A percentile compares a stretch with the other conserved stretches of the same genome.
These are phyloP conservation scores for Coemansia sp. DNA, from an alignment of 192 early-diverging fungal genomes.

Conservation along the genomic window DNA sequence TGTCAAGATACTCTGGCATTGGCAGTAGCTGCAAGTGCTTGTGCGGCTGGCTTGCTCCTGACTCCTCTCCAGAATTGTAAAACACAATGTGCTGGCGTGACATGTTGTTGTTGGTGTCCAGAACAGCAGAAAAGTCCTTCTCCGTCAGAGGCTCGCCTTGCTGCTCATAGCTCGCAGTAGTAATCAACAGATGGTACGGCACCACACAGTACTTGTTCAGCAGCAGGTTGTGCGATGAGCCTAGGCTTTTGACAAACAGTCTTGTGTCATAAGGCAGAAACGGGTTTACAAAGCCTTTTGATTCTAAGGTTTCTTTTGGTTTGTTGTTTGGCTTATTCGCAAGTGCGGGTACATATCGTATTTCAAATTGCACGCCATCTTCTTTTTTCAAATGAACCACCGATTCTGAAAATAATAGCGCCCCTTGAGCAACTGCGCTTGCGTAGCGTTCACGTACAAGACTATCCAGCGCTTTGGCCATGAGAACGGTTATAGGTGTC, in stretches of 20 bases:
- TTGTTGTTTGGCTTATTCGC: constrained; percentile 49
- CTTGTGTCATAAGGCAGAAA: constrained; percentile 45
- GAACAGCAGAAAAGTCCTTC: constrained; percentile 41
- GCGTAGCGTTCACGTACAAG: constrained; percentile 35
- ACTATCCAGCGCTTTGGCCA: constrained; percentile 21
- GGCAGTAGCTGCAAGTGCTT: constrained; percentile 69
- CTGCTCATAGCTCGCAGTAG: constrained; percentile 56
- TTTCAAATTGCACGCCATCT: constrained; percentile 38
- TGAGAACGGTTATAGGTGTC: background rate
- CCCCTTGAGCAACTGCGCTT: constrained; percentile 39
- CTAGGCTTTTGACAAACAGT: constrained; percentile 36
- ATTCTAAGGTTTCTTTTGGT: constrained; percentile 30
- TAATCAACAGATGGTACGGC: constrained; percentile 59
- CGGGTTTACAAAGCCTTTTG: constrained; percentile 43
- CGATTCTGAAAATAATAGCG: constrained; percentile 49
- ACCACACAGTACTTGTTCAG: constrained; percentile 69
- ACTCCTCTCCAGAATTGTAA: constrained; percentile 54
- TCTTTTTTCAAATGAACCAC: constrained; percentile 25
- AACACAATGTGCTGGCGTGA: constrained; percentile 45
- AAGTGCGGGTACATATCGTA: constrained; percentile 46
- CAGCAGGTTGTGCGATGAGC: constrained; percentile 56
- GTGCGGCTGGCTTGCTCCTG: constrained; percentile 60
- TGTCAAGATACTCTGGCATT: constrained; percentile 35
- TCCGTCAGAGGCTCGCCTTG: constrained; percentile 48
- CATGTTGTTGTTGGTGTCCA: constrained; percentile 16